Base-by-base conservation (phyloP, 768 basidiomycete genomes). In the Albatrellus ellisii region DNA sequence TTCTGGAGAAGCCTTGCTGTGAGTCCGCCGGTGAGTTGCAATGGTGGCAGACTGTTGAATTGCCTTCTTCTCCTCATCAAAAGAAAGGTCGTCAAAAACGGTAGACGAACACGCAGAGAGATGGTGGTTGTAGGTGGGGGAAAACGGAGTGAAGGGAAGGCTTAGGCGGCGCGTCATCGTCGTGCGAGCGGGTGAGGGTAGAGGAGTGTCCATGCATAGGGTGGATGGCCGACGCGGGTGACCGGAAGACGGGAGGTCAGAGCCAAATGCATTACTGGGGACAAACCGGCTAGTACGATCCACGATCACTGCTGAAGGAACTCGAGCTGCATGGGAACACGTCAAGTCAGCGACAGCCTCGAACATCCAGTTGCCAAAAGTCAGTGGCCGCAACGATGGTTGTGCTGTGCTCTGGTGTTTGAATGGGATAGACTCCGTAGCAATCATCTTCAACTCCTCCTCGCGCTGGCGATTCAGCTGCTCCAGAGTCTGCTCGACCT, bases 361-460 rank as follows among this genome's bases (percentile, higher is more conserved):
- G 44, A 85, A 72, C 85, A 87, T 86, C 86, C 86, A 88, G 48
- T 74, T 75, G n/a, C 78, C 77, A 18, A 80, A 62, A 0, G 79
- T 75, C 32, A 76, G 54, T 1, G 75, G 76, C 5, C 77, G 72
- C 24, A 74, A 62, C 4, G 59, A 50, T 7, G 57, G 57, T 0
- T 59, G 61, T 1, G 58, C 60, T 31, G 70, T 56, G 45, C 68
- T 72, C 43, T 68, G 63, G 32, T 67, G 72, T 42, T 63, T 52
- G 38, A 60, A 40, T 15, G 50, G 48, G 29, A 43, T 49, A 36
- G 49, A 54, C 45, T 54, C 52, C 36, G 49, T 26, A 6, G 1
- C 37, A 12, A 22, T 26, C 57, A 43, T 44, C 45, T 29, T 32
- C 54, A 44, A 22, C 47, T 36, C 53, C 55, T 15, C 55, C 48